Evolutionary conservation across 2,329 filamentous ascomycete genomes (phyloP).

Genomic region (Ophiosphaerella herpotricha): DNA sequence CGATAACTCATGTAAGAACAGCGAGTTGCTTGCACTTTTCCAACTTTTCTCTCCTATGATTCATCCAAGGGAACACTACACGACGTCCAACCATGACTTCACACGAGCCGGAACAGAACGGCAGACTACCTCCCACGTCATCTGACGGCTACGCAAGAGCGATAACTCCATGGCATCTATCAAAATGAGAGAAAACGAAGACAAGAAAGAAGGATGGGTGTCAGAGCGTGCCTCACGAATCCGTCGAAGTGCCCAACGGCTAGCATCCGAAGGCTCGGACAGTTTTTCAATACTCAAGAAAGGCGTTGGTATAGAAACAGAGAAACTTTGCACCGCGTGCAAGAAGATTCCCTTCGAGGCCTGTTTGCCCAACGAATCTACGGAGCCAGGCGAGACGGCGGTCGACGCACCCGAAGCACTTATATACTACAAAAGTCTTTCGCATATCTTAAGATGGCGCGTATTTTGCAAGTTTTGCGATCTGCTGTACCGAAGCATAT

Average conservation of each 20-base stretch:
- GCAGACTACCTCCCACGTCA: background rate
- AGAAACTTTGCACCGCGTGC: background rate
- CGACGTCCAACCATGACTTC: too few relatives aligned
- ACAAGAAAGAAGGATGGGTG: background rate
- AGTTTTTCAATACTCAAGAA: background rate
- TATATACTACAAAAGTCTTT: slow-evolving; percentile 2
- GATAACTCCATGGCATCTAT: background rate
- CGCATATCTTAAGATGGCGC: background rate
- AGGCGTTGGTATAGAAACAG: background rate
- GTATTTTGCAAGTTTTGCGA: background rate
- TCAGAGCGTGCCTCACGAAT: background rate
- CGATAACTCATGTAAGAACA: too few relatives aligned
- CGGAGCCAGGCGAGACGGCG: background rate
- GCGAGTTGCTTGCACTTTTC: too few relatives aligned
- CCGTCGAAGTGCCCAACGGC: background rate
- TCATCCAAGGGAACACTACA: too few relatives aligned
- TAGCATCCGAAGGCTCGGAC: background rate
- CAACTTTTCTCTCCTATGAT: too few relatives aligned
- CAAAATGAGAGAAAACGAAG: background rate
- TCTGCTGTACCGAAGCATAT: background rate
- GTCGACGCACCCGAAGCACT: background rate
- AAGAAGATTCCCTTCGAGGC: slow-evolving; percentile 1
- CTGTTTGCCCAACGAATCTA: background rate
- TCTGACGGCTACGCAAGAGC: background rate
- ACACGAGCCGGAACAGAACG: too few relatives aligned